Evolutionary conservation across 2,329 filamentous ascomycete genomes (phyloP).

Genomic region (Neopestalotiopsis sp.): DNA sequence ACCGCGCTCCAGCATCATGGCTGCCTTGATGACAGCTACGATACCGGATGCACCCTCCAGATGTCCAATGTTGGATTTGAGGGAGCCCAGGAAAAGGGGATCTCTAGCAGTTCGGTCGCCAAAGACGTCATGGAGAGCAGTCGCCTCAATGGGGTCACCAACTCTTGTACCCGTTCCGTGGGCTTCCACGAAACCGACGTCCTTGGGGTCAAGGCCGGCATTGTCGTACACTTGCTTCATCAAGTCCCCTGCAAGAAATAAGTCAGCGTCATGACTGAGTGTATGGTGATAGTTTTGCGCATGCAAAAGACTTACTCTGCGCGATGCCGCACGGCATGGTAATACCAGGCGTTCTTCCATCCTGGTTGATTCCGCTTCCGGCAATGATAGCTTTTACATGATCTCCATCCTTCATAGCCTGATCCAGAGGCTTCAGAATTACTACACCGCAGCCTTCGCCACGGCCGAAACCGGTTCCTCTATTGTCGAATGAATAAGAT

Average conservation of each 20-base stretch:
- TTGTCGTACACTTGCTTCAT: slow-evolving; percentile 49
- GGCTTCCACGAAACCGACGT: slow-evolving; percentile 52
- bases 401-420: slow-evolving; percentile 61
- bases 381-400: slow-evolving; percentile 56
- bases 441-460: slow-evolving; percentile 64
- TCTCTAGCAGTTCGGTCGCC: slow-evolving; percentile 44
- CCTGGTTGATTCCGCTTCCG: slow-evolving; percentile 57
- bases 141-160: slow-evolving; percentile 61
- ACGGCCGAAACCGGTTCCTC: slow-evolving; percentile 63
- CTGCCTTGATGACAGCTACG: slow-evolving; percentile 55
- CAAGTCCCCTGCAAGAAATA: slow-evolving; percentile 36
- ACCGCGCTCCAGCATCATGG: slow-evolving; percentile 54
- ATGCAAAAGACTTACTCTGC: slow-evolving; percentile 41
- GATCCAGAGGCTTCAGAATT: slow-evolving; percentile 60
- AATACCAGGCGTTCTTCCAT: slow-evolving; percentile 61
- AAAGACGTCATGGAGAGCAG: slow-evolving; percentile 51
- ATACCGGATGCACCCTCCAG: slow-evolving; percentile 57
- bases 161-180: slow-evolving; percentile 62
- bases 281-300: no score
- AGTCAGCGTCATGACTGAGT: not conserved
- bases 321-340: slow-evolving; percentile 58
- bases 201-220: slow-evolving; percentile 42
- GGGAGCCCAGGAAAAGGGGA: slow-evolving; percentile 51
- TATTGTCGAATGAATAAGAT: slow-evolving; percentile 55
- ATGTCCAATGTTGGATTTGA: slow-evolving; percentile 59